Evolutionary conservation across 2,329 filamentous ascomycete genomes (phyloP), one percentile per base, ranked within the genome.

Genomic region (Penicillium brevicompactum): DNA sequence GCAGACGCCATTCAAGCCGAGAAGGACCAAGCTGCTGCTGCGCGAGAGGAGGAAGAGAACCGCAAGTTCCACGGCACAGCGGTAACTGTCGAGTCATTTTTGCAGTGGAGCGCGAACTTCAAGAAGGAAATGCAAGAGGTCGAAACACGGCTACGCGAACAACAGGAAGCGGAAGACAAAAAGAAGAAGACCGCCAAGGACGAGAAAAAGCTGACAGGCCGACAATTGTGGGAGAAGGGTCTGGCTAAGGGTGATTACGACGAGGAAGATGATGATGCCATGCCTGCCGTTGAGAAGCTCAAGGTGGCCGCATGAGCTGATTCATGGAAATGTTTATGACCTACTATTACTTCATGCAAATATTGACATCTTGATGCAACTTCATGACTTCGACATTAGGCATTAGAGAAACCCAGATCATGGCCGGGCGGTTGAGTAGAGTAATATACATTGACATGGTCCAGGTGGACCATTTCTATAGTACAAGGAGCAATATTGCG

Each of bases 31-130:
- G 82, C 80, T 58, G 74, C 80, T 1, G 83, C 82, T 7, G 82
- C 85, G 67, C 81, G 68, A 1, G 94, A 99, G 76, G 87, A 89
- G 59, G 92, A 94, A 73, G 94, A 99, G 80, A 99, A 99, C 73
- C 86, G 88, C 67, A 97, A 97, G 76, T 99, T 99, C 74, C 90
- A 96, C 72, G 94, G 94, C 55, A 91, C 91, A 34, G 82, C 86
- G 31, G 94, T 99, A 18, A 97, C 87, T n/a, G 82, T 86, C 21
- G 91, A 96, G 77, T 87, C 86, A 0, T 99, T 97, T 69, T 70
- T 90, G 63, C 84, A 83, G 63, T 99, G 94, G 94, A 82, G 91
- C 52, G 87, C 87, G 38, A 84, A 74, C 9, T 99, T 97, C 70
- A 71, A 85, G 58, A 79, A 82, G 69, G 94, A 97, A 79, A 87